Conservation (phyloP, 2,329 filamentous ascomycete species). For the Bipolaris cookei region DNA sequence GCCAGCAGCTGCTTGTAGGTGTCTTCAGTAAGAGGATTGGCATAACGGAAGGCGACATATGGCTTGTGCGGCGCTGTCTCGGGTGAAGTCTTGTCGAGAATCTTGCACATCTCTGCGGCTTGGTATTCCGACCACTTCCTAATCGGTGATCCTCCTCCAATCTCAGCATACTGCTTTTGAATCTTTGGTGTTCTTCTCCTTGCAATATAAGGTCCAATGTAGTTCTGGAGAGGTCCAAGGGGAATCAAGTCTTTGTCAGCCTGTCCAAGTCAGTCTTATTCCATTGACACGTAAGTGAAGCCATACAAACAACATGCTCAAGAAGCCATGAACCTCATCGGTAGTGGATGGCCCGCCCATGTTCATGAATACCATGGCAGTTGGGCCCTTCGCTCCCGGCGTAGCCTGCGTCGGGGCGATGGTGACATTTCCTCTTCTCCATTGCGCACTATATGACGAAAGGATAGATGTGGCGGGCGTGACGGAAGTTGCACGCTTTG, state of each 20-base stretch:
- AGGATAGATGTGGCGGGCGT: conserved; percentile 37
- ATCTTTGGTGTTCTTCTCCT: conserved; percentile 92
- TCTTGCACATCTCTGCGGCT: conserved; percentile 93
- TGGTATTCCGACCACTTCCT: conserved; percentile 98
- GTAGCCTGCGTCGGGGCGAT: conserved; percentile 79
- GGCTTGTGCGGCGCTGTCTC: conserved; percentile 96
- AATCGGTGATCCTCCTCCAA: conserved; percentile 97
- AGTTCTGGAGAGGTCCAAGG: conserved; percentile 87
- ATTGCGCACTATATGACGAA: conserved; percentile 44
- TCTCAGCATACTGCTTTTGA: conserved; percentile 90
- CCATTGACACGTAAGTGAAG: conserved; percentile 1
- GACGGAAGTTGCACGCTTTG: conserved; percentile 40
- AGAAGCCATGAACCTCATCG: conserved; percentile 85
- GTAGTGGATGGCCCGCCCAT: conserved; percentile 95
- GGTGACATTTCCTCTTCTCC: conserved; percentile 47
- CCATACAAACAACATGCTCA: conserved; percentile 89
- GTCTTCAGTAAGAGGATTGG: conserved; percentile 89
- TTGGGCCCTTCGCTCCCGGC: conserved; percentile 76
- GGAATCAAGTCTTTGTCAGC: conserved; percentile 94
- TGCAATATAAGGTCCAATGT: conserved; percentile 87
- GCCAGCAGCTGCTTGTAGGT: conserved; percentile 84
- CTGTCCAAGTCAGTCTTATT: conserved; percentile 55
- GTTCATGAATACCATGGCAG: conserved; percentile 98
- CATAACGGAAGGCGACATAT: conserved; percentile 96
- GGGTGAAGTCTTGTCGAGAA: conserved; percentile 87